These are phyloP conservation scores for Lipomyces orientalis DNA, from an alignment of 805 yeast species.

Conservation along the genomic window DNA sequence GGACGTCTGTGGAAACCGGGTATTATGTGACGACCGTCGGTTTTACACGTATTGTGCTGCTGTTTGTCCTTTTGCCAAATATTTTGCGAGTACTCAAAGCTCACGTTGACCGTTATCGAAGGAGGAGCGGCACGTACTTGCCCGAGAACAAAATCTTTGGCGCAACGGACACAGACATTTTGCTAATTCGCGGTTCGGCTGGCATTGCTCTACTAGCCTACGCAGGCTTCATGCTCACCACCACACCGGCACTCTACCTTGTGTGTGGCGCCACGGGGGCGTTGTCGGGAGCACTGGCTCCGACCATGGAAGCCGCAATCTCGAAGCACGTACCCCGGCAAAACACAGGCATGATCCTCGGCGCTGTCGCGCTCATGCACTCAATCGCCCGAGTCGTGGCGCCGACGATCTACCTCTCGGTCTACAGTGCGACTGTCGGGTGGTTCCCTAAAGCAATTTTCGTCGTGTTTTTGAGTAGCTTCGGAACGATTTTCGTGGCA, in stretches of 20 bases:
- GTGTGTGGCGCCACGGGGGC: conserved; percentile 25
- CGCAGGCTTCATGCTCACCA: conserved; percentile 18
- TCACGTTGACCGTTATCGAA: conserved; percentile 12
- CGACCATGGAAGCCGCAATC: conserved; percentile 24
- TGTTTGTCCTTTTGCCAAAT: conserved; percentile 39
- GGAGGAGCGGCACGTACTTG: neutral
- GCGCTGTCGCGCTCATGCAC: conserved; percentile 31
- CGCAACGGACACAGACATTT: conserved; percentile 19
- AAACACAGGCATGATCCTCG: conserved; percentile 29
- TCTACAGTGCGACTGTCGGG: conserved; percentile 20
- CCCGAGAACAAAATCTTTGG: conserved; percentile 19
- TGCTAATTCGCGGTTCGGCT: conserved; percentile 22
- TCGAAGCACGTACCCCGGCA: conserved; percentile 32
- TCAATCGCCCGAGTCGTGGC: conserved; percentile 27
- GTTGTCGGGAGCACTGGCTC: conserved; percentile 26
- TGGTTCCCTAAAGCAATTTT: conserved; percentile 27
- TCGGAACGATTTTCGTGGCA: conserved; percentile 1
- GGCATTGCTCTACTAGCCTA: conserved; percentile 20
- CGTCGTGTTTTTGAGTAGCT: conserved; percentile 3
- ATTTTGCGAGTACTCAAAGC: conserved; percentile 20
- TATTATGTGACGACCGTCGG: conserved; percentile 43
- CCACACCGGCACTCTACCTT: conserved; percentile 17
- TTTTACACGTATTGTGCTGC: conserved; percentile 37
- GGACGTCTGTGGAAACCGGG: conserved; percentile 45
- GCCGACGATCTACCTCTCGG: conserved; percentile 22